A percentile compares a stretch with the other conserved stretches of the same genome.
phyloP scores from a whole-genome alignment of 2,329 filamentous ascomycete genomes.

The Juglanconis juglandina region DNA sequence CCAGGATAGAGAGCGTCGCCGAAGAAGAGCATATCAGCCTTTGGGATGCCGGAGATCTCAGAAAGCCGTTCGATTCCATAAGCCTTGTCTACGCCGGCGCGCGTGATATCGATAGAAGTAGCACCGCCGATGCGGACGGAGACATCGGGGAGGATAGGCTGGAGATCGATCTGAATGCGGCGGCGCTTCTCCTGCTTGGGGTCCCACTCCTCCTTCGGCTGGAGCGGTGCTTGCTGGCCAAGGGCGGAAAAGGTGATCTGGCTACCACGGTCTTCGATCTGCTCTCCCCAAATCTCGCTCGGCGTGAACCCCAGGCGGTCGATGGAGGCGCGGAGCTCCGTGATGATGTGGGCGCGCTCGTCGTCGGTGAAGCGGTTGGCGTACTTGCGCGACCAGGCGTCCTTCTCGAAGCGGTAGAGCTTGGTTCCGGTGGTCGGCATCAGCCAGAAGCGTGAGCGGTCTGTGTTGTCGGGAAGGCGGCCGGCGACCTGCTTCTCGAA shows the following conservation, averaged over 20 bases:
- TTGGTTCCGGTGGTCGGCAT: conserved; percentile 41
- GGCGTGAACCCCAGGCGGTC: conserved; percentile 35
- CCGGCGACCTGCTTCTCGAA: conserved; percentile 38
- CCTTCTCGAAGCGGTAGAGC: conserved; percentile 32
- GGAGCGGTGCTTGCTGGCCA: conserved; percentile 36
- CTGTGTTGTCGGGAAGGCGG: conserved; percentile 31
- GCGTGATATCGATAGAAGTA: conserved; percentile 38
- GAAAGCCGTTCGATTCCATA: conserved; percentile 27
- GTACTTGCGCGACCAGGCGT: conserved; percentile 31
- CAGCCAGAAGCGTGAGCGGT: conserved; percentile 38
- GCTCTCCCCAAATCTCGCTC: conserved; percentile 35
- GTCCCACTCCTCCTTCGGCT: conserved; percentile 35
- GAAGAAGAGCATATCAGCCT: conserved; percentile 38
- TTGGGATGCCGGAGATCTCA: conserved; percentile 29
- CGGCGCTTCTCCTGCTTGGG: conserved; percentile 37
- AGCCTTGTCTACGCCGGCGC: conserved; percentile 37
- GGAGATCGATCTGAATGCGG: conserved; percentile 35
- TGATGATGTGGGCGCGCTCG: conserved; percentile 28
- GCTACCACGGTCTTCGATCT: conserved; percentile 39
- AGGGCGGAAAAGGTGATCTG: conserved; percentile 41
- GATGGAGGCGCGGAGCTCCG: conserved; percentile 33
- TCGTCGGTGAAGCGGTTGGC: conserved; percentile 36
- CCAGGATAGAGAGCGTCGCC: conserved; percentile 38
- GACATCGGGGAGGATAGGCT: conserved; percentile 31
- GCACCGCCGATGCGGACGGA: conserved; percentile 40